Conservation (phyloP, 305 asterid species). For the Plantago lanceolata region DNA sequence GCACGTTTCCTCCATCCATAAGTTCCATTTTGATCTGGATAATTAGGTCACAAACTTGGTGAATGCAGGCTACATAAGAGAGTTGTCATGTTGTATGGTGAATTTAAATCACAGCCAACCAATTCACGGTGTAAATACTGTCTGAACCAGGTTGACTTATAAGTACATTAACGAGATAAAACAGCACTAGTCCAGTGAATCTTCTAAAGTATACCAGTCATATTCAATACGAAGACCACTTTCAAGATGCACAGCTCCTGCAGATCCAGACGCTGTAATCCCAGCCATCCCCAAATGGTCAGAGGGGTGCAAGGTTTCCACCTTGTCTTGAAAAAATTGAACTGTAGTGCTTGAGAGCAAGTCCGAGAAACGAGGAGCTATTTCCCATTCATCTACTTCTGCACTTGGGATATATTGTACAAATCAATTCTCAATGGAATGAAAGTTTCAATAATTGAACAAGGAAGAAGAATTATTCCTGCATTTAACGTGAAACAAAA, state of each 20-base stretch:
- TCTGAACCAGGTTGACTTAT: conserved; percentile 12
- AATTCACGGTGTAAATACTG: background rate
- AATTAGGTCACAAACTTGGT: background rate
- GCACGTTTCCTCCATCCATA: background rate
- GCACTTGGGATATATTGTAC: conserved; percentile 31
- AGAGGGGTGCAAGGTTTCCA: conserved; percentile 61
- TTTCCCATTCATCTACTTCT: conserved; percentile 97
- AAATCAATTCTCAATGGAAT: conserved; percentile 16
- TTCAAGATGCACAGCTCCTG: conserved; percentile 76
- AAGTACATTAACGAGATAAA: conserved; percentile 17
- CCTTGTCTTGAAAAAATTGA: conserved; percentile 70
- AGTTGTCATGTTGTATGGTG: background rate
- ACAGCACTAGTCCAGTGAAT: conserved; percentile 22
- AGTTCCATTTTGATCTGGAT: background rate
- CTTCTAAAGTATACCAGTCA: conserved; percentile 63
- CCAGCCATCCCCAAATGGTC: conserved; percentile 53
- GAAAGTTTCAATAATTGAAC: background rate
- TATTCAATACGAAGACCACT: conserved; percentile 84
- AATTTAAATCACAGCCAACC: too few relatives aligned
- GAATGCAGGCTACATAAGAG: background rate
- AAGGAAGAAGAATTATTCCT: conserved; percentile 16
- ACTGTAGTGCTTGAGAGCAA: conserved; percentile 70
- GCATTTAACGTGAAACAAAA: conserved; percentile 14
- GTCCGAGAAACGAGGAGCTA: conserved; percentile 88
- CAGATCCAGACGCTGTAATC: conserved; percentile 41